Conservation (phyloP, 768 basidiomycete genomes). For the Suillus ampliporus region DNA sequence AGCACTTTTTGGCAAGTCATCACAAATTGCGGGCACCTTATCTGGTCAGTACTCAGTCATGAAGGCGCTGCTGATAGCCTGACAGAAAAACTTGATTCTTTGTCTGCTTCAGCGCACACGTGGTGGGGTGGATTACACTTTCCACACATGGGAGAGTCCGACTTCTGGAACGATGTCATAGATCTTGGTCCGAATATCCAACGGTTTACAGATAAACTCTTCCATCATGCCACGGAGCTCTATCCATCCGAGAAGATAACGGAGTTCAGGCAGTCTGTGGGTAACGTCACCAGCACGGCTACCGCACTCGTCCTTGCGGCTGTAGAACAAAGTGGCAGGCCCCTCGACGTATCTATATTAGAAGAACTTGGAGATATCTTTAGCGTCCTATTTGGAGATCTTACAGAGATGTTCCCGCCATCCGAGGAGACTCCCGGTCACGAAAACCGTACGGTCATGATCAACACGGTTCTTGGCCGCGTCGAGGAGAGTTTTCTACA, state of each 20-base stretch:
- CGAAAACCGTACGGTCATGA: constrained; percentile 27
- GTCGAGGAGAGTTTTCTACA: constrained; percentile 32
- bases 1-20: neutral
- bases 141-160: neutral
- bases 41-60: neutral
- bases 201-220: neutral
- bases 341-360: constrained; percentile 22
- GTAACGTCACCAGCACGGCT: neutral
- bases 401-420: constrained; percentile 31
- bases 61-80: neutral
- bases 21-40: neutral
- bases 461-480: constrained; percentile 28
- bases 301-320: neutral
- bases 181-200: neutral
- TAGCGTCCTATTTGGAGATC: constrained; percentile 27
- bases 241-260: neutral
- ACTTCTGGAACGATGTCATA: neutral
- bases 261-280: neutral
- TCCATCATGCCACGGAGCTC: neutral
- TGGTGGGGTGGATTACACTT: neutral
- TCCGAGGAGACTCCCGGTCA: constrained; percentile 38
- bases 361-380: constrained; percentile 22
- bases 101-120: neutral
- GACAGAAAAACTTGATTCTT: neutral
- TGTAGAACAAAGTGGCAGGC: constrained; percentile 1